Evolutionary conservation across 1,284 basidiomycete species (phyloP).

Genomic region (Coniophora puteana): DNA sequence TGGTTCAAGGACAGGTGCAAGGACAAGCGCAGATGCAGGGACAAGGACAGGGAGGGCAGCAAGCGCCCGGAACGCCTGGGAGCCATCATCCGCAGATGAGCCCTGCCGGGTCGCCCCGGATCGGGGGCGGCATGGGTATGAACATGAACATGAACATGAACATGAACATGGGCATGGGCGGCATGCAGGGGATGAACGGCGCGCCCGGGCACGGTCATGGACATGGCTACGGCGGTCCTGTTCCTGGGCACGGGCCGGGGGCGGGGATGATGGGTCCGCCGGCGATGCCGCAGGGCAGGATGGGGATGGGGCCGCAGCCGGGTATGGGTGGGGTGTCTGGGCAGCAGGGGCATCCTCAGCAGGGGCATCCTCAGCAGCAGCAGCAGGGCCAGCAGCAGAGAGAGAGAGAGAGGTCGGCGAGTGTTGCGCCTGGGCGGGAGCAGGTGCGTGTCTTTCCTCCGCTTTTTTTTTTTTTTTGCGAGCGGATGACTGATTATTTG

Average conservation of each 20-base stretch:
- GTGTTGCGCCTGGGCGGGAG: background rate
- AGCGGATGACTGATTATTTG: too few species aligned
- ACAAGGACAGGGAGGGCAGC: background rate
- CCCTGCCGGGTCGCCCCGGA: background rate
- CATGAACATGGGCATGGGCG: conserved; percentile 13
- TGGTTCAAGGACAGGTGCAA: background rate
- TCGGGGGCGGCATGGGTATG: conserved; percentile 11
- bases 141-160: conserved; percentile 13
- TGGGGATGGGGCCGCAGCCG: too few species aligned
- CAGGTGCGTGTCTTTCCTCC: background rate
- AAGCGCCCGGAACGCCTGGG: too few species aligned
- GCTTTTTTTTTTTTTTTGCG: background rate
- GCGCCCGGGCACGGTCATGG: conserved; percentile 8
- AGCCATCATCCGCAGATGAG: too few species aligned
- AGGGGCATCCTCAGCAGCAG: background rate
- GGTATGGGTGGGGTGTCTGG: too few species aligned
- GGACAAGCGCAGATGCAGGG: background rate
- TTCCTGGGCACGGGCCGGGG: conserved; percentile 5
- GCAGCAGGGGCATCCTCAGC: too few species aligned
- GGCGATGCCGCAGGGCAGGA: conserved; percentile 21
- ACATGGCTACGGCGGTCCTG: conserved; percentile 12
- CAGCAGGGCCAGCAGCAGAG: conserved; percentile 24
- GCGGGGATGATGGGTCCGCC: conserved; percentile 24
- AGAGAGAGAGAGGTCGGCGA: background rate
- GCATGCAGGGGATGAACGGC: conserved; percentile 20